phyloP scores from a whole-genome alignment of 2,329 filamentous ascomycete genomes.

The Monosporascus sp. region DNA sequence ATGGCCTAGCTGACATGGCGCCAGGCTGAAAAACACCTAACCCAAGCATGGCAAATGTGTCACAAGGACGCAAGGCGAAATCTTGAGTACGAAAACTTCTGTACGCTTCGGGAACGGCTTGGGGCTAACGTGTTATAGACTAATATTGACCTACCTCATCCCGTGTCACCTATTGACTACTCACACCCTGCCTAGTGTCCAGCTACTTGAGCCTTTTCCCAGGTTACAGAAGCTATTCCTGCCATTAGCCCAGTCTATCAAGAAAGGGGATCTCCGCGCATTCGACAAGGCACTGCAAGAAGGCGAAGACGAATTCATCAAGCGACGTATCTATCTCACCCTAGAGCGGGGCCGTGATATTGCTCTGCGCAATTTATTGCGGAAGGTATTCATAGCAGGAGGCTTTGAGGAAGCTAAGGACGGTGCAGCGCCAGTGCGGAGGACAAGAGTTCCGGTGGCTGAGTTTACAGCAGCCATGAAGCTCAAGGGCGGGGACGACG shows the following conservation, averaged over 20 bases:
- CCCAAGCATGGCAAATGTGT: slow-evolving; percentile 77
- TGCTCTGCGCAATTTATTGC: slow-evolving; percentile 81
- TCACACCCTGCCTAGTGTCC: slow-evolving; percentile 71
- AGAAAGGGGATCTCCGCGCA: slow-evolving; percentile 71
- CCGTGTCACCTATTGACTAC: slow-evolving; percentile 87
- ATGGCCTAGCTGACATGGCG: not conserved
- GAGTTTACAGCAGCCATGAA: slow-evolving; percentile 84
- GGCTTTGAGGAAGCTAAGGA: slow-evolving; percentile 78
- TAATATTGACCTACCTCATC: slow-evolving; percentile 91
- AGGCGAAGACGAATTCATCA: slow-evolving; percentile 89
- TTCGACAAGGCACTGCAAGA: slow-evolving; percentile 79
- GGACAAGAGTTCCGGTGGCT: slow-evolving; percentile 73
- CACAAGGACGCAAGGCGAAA: slow-evolving; percentile 69
- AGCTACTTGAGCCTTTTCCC: slow-evolving; percentile 70
- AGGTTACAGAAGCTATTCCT: slow-evolving; percentile 71
- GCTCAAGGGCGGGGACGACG: slow-evolving; percentile 60
- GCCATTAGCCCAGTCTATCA: slow-evolving; percentile 74
- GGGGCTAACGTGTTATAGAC: slow-evolving; percentile 41
- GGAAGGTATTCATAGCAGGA: slow-evolving; percentile 83
- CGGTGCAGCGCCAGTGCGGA: slow-evolving; percentile 54
- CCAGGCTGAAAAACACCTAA: slow-evolving; percentile 74
- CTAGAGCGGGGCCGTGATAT: slow-evolving; percentile 90
- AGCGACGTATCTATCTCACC: slow-evolving; percentile 87
- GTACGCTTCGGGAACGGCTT: not conserved
- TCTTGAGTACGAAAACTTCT: slow-evolving; percentile 58